Evolutionary conservation across 2,329 filamentous ascomycete species (phyloP).

Genomic region (Cladophialophora exuberans): DNA sequence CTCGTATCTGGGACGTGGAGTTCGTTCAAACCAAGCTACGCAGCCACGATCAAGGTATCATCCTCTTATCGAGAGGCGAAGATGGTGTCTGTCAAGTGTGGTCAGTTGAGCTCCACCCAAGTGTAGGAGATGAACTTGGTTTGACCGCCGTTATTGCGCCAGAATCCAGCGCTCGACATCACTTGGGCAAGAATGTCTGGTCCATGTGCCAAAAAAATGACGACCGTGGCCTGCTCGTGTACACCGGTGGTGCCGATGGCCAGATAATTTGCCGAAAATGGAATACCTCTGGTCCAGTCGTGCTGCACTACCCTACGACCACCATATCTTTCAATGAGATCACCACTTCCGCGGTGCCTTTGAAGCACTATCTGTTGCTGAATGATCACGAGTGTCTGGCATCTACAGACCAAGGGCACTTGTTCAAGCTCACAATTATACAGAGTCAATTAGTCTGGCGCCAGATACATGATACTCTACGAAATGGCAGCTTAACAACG

Average conservation of each 20-base stretch:
- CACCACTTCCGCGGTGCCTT: slow-evolving; percentile 5
- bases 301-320: background rate
- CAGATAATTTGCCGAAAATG: slow-evolving; percentile 49
- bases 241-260: slow-evolving; percentile 86
- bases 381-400: slow-evolving; percentile 19
- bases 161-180: slow-evolving; percentile 62
- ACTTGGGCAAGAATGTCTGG: slow-evolving; percentile 92
- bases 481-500: slow-evolving; percentile 7
- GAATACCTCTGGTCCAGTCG: background rate
- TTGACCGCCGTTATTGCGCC: slow-evolving; percentile 41
- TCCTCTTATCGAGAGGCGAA: slow-evolving; percentile 79
- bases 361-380: slow-evolving; percentile 29
- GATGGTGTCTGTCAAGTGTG: slow-evolving; percentile 78
- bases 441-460: slow-evolving; percentile 3
- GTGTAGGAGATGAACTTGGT: slow-evolving; percentile 15
- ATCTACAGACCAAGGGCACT: slow-evolving; percentile 24
- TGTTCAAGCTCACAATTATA: slow-evolving; percentile 12
- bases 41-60: slow-evolving; percentile 40
- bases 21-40: slow-evolving; percentile 55
- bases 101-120: slow-evolving; percentile 54
- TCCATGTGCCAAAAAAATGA: slow-evolving; percentile 56
- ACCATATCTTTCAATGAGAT: slow-evolving; percentile 20
- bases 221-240: slow-evolving; percentile 50
- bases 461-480: background rate
- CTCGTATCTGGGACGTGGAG: slow-evolving; percentile 84